Percentiles rank a stretch among this genome's conserved stretches.
Conservation (phyloP, 306 rosid genomes). For the Corylus heterophylla region DNA sequence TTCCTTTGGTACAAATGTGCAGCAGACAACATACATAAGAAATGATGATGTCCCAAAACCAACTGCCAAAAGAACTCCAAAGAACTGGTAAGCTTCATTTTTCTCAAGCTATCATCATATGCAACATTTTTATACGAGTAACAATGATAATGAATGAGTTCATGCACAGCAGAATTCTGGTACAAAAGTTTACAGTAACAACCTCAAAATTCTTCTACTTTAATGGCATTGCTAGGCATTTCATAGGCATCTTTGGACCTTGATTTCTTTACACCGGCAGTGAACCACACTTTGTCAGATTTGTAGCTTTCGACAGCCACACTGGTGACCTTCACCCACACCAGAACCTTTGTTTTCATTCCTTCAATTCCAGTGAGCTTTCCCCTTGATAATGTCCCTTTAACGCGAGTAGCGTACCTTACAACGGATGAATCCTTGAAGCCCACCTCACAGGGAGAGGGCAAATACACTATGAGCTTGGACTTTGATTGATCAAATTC, state of each 20-base stretch:
- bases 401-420: slow-evolving; percentile 47
- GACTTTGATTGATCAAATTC: slow-evolving; percentile 54
- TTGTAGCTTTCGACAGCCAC: slow-evolving; percentile 53
- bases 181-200: background rate
- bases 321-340: slow-evolving; percentile 55
- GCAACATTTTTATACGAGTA: background rate
- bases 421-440: slow-evolving; percentile 67
- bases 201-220: slow-evolving; percentile 40
- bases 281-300: slow-evolving; percentile 59
- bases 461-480: slow-evolving; percentile 48
- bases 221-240: slow-evolving; percentile 43
- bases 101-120: background rate
- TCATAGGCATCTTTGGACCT: slow-evolving; percentile 56
- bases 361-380: slow-evolving; percentile 48
- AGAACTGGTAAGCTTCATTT: background rate
- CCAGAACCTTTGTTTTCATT: slow-evolving; percentile 57
- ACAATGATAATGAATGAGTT: background rate
- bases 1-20: background rate
- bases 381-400: slow-evolving; percentile 50
- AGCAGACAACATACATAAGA: background rate
- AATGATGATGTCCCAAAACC: background rate
- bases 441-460: slow-evolving; percentile 52
- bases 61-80: background rate
- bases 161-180: background rate
- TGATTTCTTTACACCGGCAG: slow-evolving; percentile 47